Evolutionary conservation across 2,329 filamentous ascomycete genomes (phyloP), one percentile per base, ranked within the genome.

Genomic region (Colletotrichum eleusines): DNA sequence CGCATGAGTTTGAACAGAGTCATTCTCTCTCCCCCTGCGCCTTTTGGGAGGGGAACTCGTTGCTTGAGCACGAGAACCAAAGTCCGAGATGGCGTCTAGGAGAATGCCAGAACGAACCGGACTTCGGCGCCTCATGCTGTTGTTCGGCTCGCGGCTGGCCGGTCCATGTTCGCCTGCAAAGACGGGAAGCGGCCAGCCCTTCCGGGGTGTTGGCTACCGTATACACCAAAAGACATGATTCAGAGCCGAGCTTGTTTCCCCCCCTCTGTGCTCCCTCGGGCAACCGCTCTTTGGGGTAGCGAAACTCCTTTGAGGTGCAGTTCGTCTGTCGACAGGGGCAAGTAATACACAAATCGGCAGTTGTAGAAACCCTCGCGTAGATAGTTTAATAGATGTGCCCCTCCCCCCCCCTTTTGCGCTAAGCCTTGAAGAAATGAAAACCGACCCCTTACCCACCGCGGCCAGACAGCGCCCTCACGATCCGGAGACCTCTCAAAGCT

Each of bases 351-450:
- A 40, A 14, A 3, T 28, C 31, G 23, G 23, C n/a, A 44, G 6
- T 26, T 50, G 5, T 11, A 40, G 44, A 40, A 31, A 63, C 18
- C 48, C 31, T 23, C 11, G 48, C 38, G 35, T 20, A 16, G 35
- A 50, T 38, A 44, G 14, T 40, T 14, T 40, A n/a, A n/a, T n/a
- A n/a, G n/a, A n/a, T n/a, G n/a, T n/a, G n/a, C n/a, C n/a, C n/a
- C n/a, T n/a, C n/a, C n/a, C n/a, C n/a, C n/a, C 1, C 14, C 44
- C 16, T 16, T 51, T 51, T 63, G 18, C 64, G 1, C 69, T 69
- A 71, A 71, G 69, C 69, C 69, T 38, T 71, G n/a, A 48, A 48
- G 54, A 53, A 33, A 71, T 68, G 44, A 26, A 40, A 35, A 38
- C 20, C 12, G 18, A 42, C 59, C 53, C 58, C 64, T 69, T 63